These are phyloP conservation scores for Pulveroboletus ravenelii DNA, from an alignment of 768 basidiomycete genomes.

Conservation along the genomic window DNA sequence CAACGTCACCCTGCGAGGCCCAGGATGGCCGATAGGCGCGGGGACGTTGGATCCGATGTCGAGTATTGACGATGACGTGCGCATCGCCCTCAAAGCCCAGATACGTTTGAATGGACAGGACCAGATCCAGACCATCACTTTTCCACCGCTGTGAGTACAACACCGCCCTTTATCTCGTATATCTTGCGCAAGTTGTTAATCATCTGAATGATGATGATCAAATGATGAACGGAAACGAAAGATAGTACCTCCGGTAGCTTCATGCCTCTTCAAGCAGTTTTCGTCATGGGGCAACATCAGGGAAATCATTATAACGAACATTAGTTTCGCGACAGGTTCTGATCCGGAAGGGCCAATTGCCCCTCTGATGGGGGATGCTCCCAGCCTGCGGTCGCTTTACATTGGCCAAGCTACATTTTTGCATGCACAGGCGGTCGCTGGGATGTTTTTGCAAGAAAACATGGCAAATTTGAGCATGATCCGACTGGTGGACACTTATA, in stretches of 20 bases:
- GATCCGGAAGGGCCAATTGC: conserved; percentile 8
- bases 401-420: conserved; percentile 50
- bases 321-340: conserved; percentile 34
- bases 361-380: conserved; percentile 35
- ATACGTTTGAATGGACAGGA: conserved; percentile 51
- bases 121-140: conserved; percentile 60
- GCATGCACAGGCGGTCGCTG: conserved; percentile 35
- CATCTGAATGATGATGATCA: background rate
- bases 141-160: conserved; percentile 49
- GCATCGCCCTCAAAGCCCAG: conserved; percentile 34
- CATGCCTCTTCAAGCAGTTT: conserved; percentile 23
- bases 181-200: background rate
- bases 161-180: background rate
- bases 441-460: conserved; percentile 28
- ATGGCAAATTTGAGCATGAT: conserved; percentile 30
- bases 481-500: conserved; percentile 50
- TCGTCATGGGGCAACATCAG: conserved; percentile 41
- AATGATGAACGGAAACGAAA: background rate
- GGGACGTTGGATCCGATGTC: background rate
- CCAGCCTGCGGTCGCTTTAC: conserved; percentile 39
- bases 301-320: conserved; percentile 45
- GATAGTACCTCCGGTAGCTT: conserved; percentile 24
- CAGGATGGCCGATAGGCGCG: background rate
- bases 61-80: background rate
- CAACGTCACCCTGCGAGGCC: background rate